Evolutionary conservation across 768 basidiomycete species (phyloP).

Genomic region (Boletus sp.): DNA sequence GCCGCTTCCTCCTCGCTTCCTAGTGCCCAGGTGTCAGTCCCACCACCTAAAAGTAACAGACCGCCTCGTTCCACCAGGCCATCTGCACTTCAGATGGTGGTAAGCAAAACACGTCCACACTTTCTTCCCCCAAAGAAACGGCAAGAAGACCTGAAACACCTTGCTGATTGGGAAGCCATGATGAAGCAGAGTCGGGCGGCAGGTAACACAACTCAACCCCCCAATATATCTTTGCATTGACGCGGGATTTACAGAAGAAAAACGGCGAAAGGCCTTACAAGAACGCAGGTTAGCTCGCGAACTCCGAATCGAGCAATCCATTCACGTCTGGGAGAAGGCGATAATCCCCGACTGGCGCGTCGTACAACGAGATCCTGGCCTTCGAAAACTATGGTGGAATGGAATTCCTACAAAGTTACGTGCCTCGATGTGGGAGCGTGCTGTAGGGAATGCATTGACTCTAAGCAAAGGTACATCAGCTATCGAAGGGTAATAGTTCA

Average conservation of each 20-base stretch:
- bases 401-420: constrained; percentile 84
- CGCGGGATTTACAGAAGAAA: constrained; percentile 53
- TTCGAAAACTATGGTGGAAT: constrained; percentile 82
- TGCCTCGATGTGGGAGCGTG: constrained; percentile 78
- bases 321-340: constrained; percentile 73
- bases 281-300: constrained; percentile 66
- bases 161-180: constrained; percentile 86
- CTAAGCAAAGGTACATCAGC: constrained; percentile 67
- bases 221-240: constrained; percentile 3
- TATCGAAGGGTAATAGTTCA: constrained; percentile 2
- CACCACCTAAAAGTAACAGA: constrained; percentile 34
- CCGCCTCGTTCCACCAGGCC: constrained; percentile 59
- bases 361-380: constrained; percentile 59
- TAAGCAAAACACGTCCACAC: constrained; percentile 80
- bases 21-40: constrained; percentile 16
- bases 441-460: constrained; percentile 81
- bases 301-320: constrained; percentile 63
- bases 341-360: constrained; percentile 83
- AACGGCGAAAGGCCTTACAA: constrained; percentile 58
- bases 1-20: constrained; percentile 34
- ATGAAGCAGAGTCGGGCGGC: constrained; percentile 75
- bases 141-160: constrained; percentile 78
- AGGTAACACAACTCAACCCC: constrained; percentile 45
- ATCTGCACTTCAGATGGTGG: constrained; percentile 71
- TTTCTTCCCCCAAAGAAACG: constrained; percentile 82